These are phyloP conservation scores for Cladosporium sp. DNA, from an alignment of 2,329 filamentous ascomycete genomes.

Conservation along the genomic window DNA sequence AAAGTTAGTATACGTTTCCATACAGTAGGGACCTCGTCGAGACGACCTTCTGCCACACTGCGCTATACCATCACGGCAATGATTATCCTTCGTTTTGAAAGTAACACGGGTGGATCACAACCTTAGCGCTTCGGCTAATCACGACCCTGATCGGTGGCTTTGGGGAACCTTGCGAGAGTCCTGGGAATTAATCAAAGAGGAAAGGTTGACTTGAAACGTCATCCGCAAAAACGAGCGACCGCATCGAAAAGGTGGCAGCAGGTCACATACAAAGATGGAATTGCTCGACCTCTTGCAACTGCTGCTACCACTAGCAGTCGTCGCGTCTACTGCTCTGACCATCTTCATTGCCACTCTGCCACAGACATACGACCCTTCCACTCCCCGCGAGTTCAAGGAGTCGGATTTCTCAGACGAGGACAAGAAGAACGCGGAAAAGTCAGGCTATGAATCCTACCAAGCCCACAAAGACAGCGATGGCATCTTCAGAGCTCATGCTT, in stretches of 20 bases:
- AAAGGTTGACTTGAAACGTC: conserved; percentile 7
- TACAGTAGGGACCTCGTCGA: background rate
- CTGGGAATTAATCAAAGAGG: background rate
- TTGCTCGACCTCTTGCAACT: conserved; percentile 36
- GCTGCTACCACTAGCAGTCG: conserved; percentile 42
- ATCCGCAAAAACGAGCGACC: background rate
- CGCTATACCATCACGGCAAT: background rate
- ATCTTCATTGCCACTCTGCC: conserved; percentile 55
- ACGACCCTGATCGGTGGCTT: conserved; percentile 4
- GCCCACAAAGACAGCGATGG: conserved; percentile 24
- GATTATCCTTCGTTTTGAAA: background rate
- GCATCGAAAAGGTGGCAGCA: background rate
- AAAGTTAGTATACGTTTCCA: background rate
- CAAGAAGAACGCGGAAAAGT: conserved; percentile 29
- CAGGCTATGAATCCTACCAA: conserved; percentile 35
- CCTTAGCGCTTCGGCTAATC: background rate
- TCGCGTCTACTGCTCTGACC: conserved; percentile 50
- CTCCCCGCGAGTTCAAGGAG: conserved; percentile 28
- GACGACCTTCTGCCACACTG: background rate
- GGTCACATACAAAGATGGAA: conserved; percentile 7
- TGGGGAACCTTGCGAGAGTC: background rate
- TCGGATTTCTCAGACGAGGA: conserved; percentile 33
- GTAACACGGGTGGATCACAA: background rate
- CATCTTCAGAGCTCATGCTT: conserved; percentile 43
- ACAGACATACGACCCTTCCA: conserved; percentile 50